Evolutionary conservation across 306 rosid species (phyloP).

Genomic region (Ochetophila trinervis): DNA sequence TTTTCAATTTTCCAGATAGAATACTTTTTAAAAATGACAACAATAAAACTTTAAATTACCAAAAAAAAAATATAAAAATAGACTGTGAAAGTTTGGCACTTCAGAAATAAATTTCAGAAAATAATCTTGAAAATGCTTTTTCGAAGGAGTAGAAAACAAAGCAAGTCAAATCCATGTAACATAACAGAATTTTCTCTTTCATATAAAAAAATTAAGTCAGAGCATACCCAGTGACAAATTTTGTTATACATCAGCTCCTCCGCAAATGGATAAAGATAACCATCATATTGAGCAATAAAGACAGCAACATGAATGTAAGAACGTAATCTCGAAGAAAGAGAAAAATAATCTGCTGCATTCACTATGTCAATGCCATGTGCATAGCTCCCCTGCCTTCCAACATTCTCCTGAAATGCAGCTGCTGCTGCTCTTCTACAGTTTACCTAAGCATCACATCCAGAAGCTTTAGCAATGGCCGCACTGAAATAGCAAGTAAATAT

Average conservation of each 20-base stretch:
- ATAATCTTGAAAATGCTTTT: too few species aligned
- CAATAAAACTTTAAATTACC: neutral
- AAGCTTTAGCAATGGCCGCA: slow-evolving; percentile 1
- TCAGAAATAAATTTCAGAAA: too few species aligned
- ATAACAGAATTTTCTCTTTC: slow-evolving; percentile 11
- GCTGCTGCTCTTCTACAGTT: slow-evolving; percentile 99
- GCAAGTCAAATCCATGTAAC: too few species aligned
- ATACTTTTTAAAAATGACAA: slow-evolving; percentile 11
- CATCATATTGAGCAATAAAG: slow-evolving; percentile 76
- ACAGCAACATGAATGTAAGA: slow-evolving; percentile 77
- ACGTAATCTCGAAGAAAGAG: slow-evolving; percentile 81
- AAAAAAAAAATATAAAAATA: too few species aligned
- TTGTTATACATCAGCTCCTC: slow-evolving; percentile 79
- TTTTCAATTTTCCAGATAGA: slow-evolving; percentile 22
- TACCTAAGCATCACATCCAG: slow-evolving; percentile 57
- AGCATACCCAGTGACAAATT: slow-evolving; percentile 91
- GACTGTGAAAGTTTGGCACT: too few species aligned
- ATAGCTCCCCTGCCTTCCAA: slow-evolving; percentile 94
- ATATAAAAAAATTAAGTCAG: slow-evolving; percentile 13
- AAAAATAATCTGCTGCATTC: slow-evolving; percentile 85
- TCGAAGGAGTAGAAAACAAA: neutral
- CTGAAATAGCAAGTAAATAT: neutral
- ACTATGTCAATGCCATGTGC: slow-evolving; percentile 98
- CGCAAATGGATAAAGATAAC: slow-evolving; percentile 73
- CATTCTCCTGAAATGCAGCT: slow-evolving; percentile 98